Conservation (phyloP, 768 basidiomycete species). For the Pulveroboletus sp. region DNA sequence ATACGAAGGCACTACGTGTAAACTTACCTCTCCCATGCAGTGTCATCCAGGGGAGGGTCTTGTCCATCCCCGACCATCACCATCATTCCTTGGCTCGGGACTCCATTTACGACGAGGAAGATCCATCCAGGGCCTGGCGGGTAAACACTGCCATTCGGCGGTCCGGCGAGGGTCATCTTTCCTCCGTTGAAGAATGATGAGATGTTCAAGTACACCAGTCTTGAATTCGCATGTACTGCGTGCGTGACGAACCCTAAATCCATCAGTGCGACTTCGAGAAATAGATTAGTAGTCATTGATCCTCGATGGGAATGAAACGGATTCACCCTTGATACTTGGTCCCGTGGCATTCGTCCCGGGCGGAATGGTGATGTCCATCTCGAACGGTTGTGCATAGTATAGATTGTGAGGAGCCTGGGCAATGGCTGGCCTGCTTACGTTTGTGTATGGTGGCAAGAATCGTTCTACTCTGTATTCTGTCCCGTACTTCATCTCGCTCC, state of each 20-base stretch:
- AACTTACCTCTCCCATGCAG: constrained; percentile 56
- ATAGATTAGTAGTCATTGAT: constrained; percentile 6
- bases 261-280: constrained; percentile 60
- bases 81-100: constrained; percentile 59
- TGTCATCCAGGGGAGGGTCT: constrained; percentile 54
- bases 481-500: constrained; percentile 66
- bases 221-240: constrained; percentile 68
- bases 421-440: constrained; percentile 52
- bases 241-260: constrained; percentile 83
- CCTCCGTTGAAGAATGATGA: constrained; percentile 40
- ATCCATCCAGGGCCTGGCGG: constrained; percentile 83
- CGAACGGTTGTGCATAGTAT: constrained; percentile 42
- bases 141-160: constrained; percentile 61
- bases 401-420: constrained; percentile 34
- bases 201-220: constrained; percentile 62
- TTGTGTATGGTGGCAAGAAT: constrained; percentile 81
- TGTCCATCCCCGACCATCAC: constrained; percentile 68
- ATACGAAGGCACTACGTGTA: neutral
- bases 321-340: constrained; percentile 49
- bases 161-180: constrained; percentile 56
- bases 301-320: neutral
- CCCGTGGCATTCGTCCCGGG: constrained; percentile 32
- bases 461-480: constrained; percentile 90
- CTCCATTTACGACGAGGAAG: constrained; percentile 59
- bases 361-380: constrained; percentile 43